phyloP scores from a whole-genome alignment of 768 basidiomycete genomes.

The Lactarius vividus region DNA sequence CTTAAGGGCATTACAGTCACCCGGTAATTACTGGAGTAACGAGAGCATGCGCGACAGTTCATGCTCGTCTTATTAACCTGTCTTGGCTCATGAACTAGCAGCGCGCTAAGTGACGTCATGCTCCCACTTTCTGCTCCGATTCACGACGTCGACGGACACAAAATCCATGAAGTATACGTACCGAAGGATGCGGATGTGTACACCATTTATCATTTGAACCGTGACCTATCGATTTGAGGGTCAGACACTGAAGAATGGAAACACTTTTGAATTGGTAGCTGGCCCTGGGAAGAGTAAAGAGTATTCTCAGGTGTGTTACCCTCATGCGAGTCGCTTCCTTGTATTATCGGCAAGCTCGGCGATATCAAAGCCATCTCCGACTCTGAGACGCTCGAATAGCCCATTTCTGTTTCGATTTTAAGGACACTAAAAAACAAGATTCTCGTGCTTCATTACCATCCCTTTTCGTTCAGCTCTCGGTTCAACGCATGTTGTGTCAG shows the following conservation, averaged over 20 bases:
- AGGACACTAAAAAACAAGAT: too few species aligned
- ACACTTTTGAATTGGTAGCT: not conserved
- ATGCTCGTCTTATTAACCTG: not conserved
- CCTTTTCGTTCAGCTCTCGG: too few species aligned
- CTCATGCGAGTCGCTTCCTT: too few species aligned
- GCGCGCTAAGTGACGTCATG: too few species aligned
- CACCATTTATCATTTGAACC: not conserved
- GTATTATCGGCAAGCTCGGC: too few species aligned
- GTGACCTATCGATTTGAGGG: not conserved
- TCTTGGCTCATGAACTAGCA: too few species aligned
- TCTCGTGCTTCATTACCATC: too few species aligned
- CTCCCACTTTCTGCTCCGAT: not conserved
- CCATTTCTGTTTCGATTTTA: too few species aligned
- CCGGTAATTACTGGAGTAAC: not conserved
- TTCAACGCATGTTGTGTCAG: conserved; percentile 38
- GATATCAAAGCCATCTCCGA: too few species aligned
- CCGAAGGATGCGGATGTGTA: not conserved
- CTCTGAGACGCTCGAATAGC: too few species aligned
- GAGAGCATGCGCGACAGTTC: conserved; percentile 2
- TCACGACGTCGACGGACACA: not conserved
- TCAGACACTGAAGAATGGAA: not conserved
- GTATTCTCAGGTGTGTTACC: too few species aligned
- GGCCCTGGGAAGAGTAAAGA: too few species aligned
- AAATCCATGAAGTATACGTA: not conserved
- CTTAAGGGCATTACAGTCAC: not conserved